Conservation (phyloP, 352 stramenopile species). For the Thalassiosira exigua region DNA sequence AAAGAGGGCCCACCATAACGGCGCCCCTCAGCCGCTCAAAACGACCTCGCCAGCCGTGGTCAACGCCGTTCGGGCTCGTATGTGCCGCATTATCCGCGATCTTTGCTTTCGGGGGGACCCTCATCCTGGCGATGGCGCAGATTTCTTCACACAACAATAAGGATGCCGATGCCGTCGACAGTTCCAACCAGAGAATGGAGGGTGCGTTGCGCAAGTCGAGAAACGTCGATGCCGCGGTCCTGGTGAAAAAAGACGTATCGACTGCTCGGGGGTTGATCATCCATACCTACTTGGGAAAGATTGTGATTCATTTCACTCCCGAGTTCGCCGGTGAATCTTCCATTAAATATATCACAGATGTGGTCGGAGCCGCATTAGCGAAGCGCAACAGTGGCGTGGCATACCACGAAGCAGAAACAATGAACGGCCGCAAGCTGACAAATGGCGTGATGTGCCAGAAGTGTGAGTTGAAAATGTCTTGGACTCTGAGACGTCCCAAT, state of each 20-base stretch:
- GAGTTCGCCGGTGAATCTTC: slow-evolving; percentile 60
- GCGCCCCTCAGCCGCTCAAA: too few relatives aligned
- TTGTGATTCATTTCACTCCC: slow-evolving; percentile 60
- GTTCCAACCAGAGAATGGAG: background rate
- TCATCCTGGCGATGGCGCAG: background rate
- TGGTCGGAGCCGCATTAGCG: slow-evolving; percentile 30
- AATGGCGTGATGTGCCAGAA: background rate
- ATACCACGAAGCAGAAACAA: background rate
- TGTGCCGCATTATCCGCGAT: background rate
- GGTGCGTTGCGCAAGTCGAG: background rate
- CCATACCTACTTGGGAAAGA: slow-evolving; percentile 42
- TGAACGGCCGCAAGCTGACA: background rate
- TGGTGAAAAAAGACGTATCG: background rate
- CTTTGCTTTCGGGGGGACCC: background rate
- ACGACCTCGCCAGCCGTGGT: too few relatives aligned
- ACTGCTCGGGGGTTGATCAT: slow-evolving; percentile 22
- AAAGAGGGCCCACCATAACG: too few relatives aligned
- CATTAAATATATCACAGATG: slow-evolving; percentile 62
- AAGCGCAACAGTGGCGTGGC: slow-evolving; percentile 48
- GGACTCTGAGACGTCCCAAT: too few relatives aligned
- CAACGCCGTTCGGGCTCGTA: background rate
- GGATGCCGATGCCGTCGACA: background rate
- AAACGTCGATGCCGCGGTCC: background rate
- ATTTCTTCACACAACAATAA: background rate
- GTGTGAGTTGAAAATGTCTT: too few relatives aligned